These are phyloP conservation scores for Fraxinus excelsior DNA, from an alignment of 257 asterid genomes.

Conservation along the genomic window DNA sequence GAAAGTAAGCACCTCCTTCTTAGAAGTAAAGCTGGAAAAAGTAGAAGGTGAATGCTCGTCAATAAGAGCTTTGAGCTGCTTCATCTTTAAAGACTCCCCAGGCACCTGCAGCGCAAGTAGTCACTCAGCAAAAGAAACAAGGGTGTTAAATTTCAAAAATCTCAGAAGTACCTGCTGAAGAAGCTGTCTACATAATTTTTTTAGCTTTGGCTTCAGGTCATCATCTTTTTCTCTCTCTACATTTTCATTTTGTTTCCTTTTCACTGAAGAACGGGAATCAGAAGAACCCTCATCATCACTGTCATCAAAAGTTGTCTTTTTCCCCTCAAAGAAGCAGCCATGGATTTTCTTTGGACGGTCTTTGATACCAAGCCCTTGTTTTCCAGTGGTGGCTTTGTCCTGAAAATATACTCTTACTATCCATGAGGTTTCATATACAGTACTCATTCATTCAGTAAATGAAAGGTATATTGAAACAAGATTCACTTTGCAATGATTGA, in stretches of 20 bases:
- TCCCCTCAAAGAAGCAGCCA: constrained; percentile 83
- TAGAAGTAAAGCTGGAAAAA: constrained; percentile 46
- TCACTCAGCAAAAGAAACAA: constrained; percentile 26
- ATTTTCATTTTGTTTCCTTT: constrained; percentile 50
- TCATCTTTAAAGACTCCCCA: constrained; percentile 67
- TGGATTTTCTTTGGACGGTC: constrained; percentile 82
- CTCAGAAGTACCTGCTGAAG: constrained; percentile 57
- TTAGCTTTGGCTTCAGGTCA: constrained; percentile 60
- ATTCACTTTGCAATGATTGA: background rate
- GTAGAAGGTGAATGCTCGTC: constrained; percentile 66
- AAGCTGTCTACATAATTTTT: constrained; percentile 73
- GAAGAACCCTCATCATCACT: constrained; percentile 77
- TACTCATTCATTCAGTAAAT: background rate
- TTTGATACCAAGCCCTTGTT: constrained; percentile 95
- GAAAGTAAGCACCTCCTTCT: constrained; percentile 48
- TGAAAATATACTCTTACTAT: constrained; percentile 37
- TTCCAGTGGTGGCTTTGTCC: constrained; percentile 90
- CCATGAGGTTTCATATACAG: background rate
- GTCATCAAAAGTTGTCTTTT: constrained; percentile 75
- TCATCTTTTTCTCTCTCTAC: constrained; percentile 28
- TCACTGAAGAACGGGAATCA: constrained; percentile 47
- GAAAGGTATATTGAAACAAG: background rate
- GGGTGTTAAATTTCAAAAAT: background rate
- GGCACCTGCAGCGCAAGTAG: constrained; percentile 53
- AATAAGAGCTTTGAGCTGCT: constrained; percentile 78